Evolutionary conservation across 73 alveolate species (phyloP).

Genomic region (Effrenium voratum): DNA sequence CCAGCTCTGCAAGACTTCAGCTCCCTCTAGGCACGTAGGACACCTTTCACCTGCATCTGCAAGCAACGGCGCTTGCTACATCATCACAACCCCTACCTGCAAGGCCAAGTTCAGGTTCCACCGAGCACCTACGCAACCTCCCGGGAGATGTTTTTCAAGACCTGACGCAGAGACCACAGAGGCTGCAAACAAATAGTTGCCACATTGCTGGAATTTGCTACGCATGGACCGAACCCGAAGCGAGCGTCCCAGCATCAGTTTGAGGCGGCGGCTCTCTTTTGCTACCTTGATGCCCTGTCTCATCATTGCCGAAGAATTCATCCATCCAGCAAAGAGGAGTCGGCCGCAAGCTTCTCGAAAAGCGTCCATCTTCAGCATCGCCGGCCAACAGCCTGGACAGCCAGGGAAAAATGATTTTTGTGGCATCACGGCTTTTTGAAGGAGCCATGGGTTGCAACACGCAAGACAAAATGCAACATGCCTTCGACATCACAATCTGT

Average conservation of each 20-base stretch:
- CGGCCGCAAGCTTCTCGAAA: background rate
- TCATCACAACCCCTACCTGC: background rate
- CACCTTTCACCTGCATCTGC: background rate
- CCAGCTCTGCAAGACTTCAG: slow-evolving; percentile 19
- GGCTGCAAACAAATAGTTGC: background rate
- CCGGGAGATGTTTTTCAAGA: slow-evolving; percentile 23
- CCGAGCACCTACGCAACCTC: background rate
- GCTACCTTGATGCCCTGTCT: background rate
- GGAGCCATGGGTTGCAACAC: background rate
- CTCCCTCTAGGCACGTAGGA: background rate
- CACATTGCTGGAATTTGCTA: background rate
- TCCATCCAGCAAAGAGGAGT: background rate
- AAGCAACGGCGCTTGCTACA: background rate
- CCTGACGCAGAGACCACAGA: background rate
- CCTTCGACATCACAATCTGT: background rate
- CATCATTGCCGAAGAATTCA: background rate
- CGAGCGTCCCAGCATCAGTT: background rate
- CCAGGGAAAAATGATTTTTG: background rate
- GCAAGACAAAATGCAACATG: background rate
- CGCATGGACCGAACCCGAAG: background rate
- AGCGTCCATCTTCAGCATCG: slow-evolving; percentile 14
- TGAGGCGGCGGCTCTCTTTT: slow-evolving; percentile 34
- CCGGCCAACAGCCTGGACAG: slow-evolving; percentile 11
- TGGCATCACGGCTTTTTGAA: background rate
- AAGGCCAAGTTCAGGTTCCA: slow-evolving; percentile 45